Evolutionary conservation across 2,329 filamentous ascomycete genomes (phyloP).

Genomic region (Malbranchea zuffiana): DNA sequence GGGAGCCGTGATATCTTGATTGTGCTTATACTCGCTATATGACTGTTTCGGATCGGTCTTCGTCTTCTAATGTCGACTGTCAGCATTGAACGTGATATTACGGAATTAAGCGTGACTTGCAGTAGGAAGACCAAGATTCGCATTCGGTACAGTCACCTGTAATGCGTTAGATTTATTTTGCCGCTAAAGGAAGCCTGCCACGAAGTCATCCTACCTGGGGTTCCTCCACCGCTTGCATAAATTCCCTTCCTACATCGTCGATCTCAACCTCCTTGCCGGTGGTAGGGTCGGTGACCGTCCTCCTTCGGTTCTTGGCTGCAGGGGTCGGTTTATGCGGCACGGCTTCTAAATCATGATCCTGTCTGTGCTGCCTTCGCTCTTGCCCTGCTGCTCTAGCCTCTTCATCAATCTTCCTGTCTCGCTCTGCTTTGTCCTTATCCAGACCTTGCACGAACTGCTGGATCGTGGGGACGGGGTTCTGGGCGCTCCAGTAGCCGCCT

Average conservation of each 20-base stretch:
- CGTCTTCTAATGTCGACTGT: slow-evolving; percentile 40
- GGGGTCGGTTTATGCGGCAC: slow-evolving; percentile 39
- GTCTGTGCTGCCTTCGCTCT: slow-evolving; percentile 21
- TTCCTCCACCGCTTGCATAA: slow-evolving; percentile 59
- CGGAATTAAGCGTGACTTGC: slow-evolving; percentile 28
- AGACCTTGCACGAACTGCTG: slow-evolving; percentile 70
- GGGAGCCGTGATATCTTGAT: slow-evolving; percentile 81
- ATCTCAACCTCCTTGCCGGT: slow-evolving; percentile 80
- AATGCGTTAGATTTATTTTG: background rate
- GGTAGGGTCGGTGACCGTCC: slow-evolving; percentile 71
- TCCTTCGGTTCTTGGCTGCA: slow-evolving; percentile 37
- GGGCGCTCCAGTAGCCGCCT: slow-evolving; percentile 67
- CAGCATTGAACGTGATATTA: slow-evolving; percentile 6
- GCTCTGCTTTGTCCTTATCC: slow-evolving; percentile 64
- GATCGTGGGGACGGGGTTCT: slow-evolving; percentile 78
- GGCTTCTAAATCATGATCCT: slow-evolving; percentile 24
- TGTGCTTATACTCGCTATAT: slow-evolving; percentile 67
- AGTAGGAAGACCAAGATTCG: slow-evolving; percentile 67
- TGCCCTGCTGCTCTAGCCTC: slow-evolving; percentile 35
- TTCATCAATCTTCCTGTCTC: slow-evolving; percentile 61
- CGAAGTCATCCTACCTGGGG: slow-evolving; percentile 48
- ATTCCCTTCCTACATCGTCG: slow-evolving; percentile 63
- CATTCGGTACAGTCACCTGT: slow-evolving; percentile 75
- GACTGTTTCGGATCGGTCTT: slow-evolving; percentile 61
- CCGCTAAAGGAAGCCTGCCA: background rate